Conservation (phyloP, 2,329 filamentous ascomycete species). For the Gaeumannomyces tritici region DNA sequence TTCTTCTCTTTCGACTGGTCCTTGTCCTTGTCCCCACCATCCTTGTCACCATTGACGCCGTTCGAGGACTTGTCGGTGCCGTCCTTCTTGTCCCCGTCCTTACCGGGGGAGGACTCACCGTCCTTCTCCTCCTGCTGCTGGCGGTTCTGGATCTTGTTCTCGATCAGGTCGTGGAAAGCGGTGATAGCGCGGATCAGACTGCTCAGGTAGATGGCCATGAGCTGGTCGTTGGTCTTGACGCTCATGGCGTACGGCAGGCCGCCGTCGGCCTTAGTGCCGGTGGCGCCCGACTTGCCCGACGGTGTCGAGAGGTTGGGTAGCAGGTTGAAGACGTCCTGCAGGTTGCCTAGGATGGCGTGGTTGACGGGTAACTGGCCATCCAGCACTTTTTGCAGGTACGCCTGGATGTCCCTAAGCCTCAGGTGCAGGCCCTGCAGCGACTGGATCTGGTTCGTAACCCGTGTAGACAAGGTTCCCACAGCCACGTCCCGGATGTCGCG, state of each 20-base stretch:
- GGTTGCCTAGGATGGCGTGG: constrained; percentile 91
- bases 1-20: constrained; percentile 44
- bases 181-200: constrained; percentile 96
- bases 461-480: constrained; percentile 89
- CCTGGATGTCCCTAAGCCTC: constrained; percentile 86
- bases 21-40: constrained; percentile 44
- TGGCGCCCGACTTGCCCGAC: constrained; percentile 42
- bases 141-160: constrained; percentile 99
- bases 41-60: constrained; percentile 27
- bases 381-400: constrained; percentile 92
- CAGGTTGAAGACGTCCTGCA: constrained; percentile 99
- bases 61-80: constrained; percentile 19
- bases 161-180: constrained; percentile 96
- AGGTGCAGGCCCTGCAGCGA: constrained; percentile 93
- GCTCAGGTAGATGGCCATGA: constrained; percentile 97
- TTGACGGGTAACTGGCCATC: constrained; percentile 90
- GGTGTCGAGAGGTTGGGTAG: constrained; percentile 91
- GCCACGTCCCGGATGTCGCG: constrained; percentile 97
- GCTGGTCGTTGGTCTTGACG: constrained; percentile 97
- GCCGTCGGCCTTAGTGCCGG: constrained; percentile 53
- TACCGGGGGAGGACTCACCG: constrained; percentile 61
- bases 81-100: constrained; percentile 58
- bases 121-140: constrained; percentile 96
- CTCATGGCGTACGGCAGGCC: constrained; percentile 96
- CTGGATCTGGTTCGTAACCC: constrained; percentile 95